Conservation (phyloP, 257 asterid species). For the Solanum piurae region DNA sequence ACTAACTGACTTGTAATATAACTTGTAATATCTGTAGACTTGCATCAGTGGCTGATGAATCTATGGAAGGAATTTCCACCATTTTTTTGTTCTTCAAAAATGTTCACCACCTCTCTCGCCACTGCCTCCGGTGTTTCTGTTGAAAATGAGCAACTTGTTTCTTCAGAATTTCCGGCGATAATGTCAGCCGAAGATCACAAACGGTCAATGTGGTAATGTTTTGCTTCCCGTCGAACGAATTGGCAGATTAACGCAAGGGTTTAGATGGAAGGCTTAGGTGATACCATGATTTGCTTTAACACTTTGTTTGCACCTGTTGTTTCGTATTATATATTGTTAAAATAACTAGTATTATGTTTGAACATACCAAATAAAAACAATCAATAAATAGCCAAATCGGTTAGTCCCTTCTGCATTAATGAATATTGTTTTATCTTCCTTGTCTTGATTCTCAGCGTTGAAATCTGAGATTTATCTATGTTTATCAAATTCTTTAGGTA, state of each 20-base stretch:
- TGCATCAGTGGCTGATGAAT: conserved; percentile 28
- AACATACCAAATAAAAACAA: too few relatives aligned
- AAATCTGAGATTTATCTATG: too few relatives aligned
- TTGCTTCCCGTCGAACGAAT: not conserved
- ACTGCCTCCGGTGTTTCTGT: not conserved
- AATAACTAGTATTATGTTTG: too few relatives aligned
- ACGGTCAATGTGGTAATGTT: not conserved
- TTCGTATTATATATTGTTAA: too few relatives aligned
- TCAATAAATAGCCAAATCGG: too few relatives aligned
- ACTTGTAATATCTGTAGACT: too few relatives aligned
- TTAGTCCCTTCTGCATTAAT: too few relatives aligned
- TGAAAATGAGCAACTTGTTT: not conserved
- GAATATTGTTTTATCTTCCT: too few relatives aligned
- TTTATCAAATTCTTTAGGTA: too few relatives aligned
- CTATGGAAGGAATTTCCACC: conserved; percentile 64
- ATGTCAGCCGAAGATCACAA: not conserved
- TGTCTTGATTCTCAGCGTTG: too few relatives aligned
- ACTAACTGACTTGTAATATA: too few relatives aligned
- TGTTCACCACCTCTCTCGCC: conserved; percentile 9
- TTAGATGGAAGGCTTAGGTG: not conserved
- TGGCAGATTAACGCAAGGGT: not conserved
- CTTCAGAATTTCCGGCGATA: not conserved
- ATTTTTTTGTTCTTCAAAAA: conserved; percentile 3
- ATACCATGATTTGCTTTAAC: not conserved
- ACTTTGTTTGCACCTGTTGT: too few relatives aligned